Base-by-base conservation (phyloP, 2,329 filamentous ascomycete genomes). In the Grosmannia serpens region DNA sequence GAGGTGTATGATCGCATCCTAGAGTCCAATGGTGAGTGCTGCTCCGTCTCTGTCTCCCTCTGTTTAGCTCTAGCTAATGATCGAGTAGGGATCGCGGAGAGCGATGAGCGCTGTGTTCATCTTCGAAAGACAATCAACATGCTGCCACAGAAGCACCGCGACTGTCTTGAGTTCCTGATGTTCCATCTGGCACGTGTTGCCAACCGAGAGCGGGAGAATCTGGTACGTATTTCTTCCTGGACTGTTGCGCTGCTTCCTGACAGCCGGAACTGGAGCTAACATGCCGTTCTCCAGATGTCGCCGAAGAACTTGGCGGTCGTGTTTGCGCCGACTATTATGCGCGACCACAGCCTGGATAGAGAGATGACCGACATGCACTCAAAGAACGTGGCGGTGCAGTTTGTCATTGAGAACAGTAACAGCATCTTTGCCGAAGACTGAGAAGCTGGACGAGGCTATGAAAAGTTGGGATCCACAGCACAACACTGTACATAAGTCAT, bases 321-420 rank as follows among this genome's bases (percentile, higher is more conserved):
- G 44, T 99, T 99, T 70, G 94, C 94, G 10, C 94, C 94, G 9
- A 99, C 94, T 1, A 95, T 99, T 65, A 95, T 99, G 89, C 84
- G 92, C 65, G 91, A 95, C 59, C 80, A 85, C 68, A 92, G 87
- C 67, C 82, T 97, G 61, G 90, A 95, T 70, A 85, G 91, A 61
- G 94, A 99, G 71, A 95, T 99, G 85, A 92, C 86, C 33, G 94
- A 99, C 70, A 95, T 96, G 79, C 88, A 94, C 69, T 82, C 86
- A 65, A 96, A 97, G 80, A 95, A 96, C 66, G 80, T 87, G 63
- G 90, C 90, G 7, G 86, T 97, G 64, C 91, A 96, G 74, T 95
- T 94, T 67, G 79, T 99, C 68, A 87, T 97, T 64, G 92, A 97
- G 70, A 88, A 96, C 71, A 91, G 88, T 69, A 82, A 89, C 67